phyloP scores from a whole-genome alignment of 352 stramenopile genomes.

The Aphanomyces astaci region DNA sequence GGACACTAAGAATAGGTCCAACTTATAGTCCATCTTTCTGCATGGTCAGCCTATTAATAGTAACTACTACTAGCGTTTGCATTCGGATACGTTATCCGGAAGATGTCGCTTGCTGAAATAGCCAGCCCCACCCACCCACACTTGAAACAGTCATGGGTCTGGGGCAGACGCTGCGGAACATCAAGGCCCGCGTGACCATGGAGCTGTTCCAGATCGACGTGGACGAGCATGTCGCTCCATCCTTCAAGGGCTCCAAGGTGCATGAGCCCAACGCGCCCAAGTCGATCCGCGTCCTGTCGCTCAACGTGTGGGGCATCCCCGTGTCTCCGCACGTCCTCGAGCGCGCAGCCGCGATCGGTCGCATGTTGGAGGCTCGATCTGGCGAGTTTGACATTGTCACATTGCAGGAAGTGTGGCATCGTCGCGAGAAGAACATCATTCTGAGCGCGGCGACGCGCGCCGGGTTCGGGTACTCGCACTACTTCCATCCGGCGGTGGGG shows the following conservation, averaged over 20 bases:
- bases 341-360: constrained; percentile 53
- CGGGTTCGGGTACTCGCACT: constrained; percentile 73
- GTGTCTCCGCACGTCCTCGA: constrained; percentile 62
- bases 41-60: too few relatives aligned
- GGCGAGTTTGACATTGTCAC: constrained; percentile 63
- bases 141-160: constrained; percentile 30
- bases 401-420: constrained; percentile 76
- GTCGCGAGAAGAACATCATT: constrained; percentile 67
- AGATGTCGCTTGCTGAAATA: not conserved
- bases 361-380: constrained; percentile 38
- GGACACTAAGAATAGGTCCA: too few relatives aligned
- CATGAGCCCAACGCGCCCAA: constrained; percentile 20
- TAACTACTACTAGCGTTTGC: too few relatives aligned
- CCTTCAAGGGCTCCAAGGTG: constrained; percentile 34
- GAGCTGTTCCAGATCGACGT: constrained; percentile 55
- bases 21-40: too few relatives aligned
- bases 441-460: constrained; percentile 45
- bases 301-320: constrained; percentile 70
- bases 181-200: constrained; percentile 45
- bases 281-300: constrained; percentile 52
- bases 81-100: not conserved
- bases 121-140: not conserved
- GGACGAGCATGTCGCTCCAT: constrained; percentile 37
- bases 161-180: constrained; percentile 31
- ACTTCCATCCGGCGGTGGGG: constrained; percentile 70